Percentiles rank a stretch among this genome's conserved stretches.
phyloP scores from a whole-genome alignment of 2,329 filamentous ascomycete genomes.

The Penicillium griseofulvum region DNA sequence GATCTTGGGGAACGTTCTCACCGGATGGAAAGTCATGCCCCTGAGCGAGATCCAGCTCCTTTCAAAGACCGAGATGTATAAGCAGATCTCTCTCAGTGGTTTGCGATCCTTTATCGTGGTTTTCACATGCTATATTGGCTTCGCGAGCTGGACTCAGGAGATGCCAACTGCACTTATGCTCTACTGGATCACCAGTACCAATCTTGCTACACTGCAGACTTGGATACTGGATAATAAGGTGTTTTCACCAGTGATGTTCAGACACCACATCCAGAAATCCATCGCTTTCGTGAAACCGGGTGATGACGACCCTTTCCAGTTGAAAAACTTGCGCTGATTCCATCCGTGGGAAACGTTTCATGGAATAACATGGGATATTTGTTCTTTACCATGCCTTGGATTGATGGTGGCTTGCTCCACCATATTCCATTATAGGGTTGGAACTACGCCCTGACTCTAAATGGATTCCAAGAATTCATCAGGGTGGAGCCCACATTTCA shows the following conservation, averaged over 20 bases:
- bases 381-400: neutral
- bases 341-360: neutral
- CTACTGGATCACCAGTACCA: conserved; percentile 51
- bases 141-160: conserved; percentile 29
- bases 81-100: conserved; percentile 21
- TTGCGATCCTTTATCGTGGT: conserved; percentile 35
- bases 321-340: conserved; percentile 15
- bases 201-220: conserved; percentile 43
- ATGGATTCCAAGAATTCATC: neutral
- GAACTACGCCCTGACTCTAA: neutral
- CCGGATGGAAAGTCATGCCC: conserved; percentile 28
- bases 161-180: conserved; percentile 48
- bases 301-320: conserved; percentile 11
- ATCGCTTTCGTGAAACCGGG: conserved; percentile 16
- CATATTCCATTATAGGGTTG: neutral
- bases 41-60: conserved; percentile 25
- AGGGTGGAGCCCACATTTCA: neutral
- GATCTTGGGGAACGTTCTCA: conserved; percentile 49
- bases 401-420: neutral
- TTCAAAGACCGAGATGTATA: conserved; percentile 27
- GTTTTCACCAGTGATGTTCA: conserved; percentile 33
- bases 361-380: neutral
- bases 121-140: conserved; percentile 42
- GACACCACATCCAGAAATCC: conserved; percentile 37
- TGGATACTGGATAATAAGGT: conserved; percentile 41